These are phyloP conservation scores for Hibiscus syriacus DNA, from an alignment of 345 rosid species.

Conservation along the genomic window DNA sequence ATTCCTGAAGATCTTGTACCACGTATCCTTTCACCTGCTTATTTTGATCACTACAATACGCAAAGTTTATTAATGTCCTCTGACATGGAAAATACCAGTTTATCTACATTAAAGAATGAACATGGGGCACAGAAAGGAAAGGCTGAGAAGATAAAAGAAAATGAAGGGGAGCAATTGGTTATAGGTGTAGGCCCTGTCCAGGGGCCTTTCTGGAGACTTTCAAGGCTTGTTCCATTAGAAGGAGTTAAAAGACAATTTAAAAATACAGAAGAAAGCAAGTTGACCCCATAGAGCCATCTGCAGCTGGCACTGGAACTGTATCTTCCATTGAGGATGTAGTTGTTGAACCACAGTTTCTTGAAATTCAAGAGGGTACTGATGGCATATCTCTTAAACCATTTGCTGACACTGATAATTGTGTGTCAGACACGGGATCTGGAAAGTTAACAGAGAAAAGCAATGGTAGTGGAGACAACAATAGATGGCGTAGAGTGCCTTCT, in stretches of 20 bases:
- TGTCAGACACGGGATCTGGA: conserved; percentile 28
- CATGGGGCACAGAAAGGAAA: conserved; percentile 35
- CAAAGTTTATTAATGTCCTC: conserved; percentile 42
- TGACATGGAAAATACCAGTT: conserved; percentile 27
- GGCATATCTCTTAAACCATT: conserved; percentile 88
- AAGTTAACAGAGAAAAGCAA: conserved; percentile 34
- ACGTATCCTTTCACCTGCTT: conserved; percentile 90
- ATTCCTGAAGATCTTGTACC: conserved; percentile 98
- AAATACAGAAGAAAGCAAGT: conserved; percentile 50
- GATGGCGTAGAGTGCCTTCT: conserved; percentile 69
- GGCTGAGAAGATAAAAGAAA: conserved; percentile 39
- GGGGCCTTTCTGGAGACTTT: conserved; percentile 91
- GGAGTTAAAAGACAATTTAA: conserved; percentile 56
- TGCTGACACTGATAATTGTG: conserved; percentile 31
- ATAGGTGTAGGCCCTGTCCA: conserved; percentile 93
- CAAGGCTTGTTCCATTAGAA: conserved; percentile 79
- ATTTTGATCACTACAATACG: conserved; percentile 86
- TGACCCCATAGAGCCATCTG: conserved; percentile 36
- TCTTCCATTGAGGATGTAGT: conserved; percentile 55
- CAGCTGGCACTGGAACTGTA: conserved; percentile 30
- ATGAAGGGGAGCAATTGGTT: conserved; percentile 66
- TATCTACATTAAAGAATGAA: conserved; percentile 26
- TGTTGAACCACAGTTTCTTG: conserved; percentile 77
- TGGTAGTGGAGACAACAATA: conserved; percentile 36
- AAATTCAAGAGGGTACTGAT: conserved; percentile 92